Evolutionary conservation across 163 green algal species (phyloP).

Genomic region (Scenedesmus sp.): DNA sequence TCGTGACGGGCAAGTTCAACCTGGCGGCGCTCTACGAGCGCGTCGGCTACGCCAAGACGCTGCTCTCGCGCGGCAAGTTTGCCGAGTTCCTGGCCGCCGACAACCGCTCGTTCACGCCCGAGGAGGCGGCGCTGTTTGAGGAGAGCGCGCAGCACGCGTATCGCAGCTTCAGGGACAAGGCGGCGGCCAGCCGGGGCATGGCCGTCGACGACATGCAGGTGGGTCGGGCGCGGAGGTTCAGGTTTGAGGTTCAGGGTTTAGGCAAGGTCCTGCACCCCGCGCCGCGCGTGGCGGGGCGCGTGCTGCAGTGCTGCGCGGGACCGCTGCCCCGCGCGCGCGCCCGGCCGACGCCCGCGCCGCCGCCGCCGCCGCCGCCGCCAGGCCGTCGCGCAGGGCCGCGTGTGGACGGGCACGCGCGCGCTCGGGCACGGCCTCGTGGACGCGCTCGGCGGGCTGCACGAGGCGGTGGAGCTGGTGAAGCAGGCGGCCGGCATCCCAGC

Average conservation of each 20-base stretch:
- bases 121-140: conserved; percentile 88
- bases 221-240: conserved; percentile 13
- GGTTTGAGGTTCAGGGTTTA: no score
- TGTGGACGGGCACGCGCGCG: conserved; percentile 87
- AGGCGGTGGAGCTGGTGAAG: conserved; percentile 83
- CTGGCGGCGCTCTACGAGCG: conserved; percentile 86
- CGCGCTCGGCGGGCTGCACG: conserved; percentile 80
- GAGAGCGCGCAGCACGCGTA: conserved; percentile 82
- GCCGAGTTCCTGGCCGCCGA: conserved; percentile 85
- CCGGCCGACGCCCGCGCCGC: no score
- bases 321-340: no score
- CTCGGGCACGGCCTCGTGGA: conserved; percentile 82
- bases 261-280: no score
- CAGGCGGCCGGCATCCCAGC: conserved; percentile 63
- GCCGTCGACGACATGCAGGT: conserved; percentile 83
- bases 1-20: conserved; percentile 93
- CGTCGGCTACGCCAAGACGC: conserved; percentile 80
- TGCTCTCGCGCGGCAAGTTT: conserved; percentile 79
- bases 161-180: conserved; percentile 89
- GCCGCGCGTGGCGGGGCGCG: no score
- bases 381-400: conserved; percentile 80
- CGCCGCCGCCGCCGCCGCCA: no score
- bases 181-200: conserved; percentile 70
- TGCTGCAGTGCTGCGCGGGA: no score
- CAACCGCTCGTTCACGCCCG: conserved; percentile 72